These are phyloP conservation scores for Stylonectria norvegica DNA, from an alignment of 2,329 filamentous ascomycete species.

Conservation along the genomic window DNA sequence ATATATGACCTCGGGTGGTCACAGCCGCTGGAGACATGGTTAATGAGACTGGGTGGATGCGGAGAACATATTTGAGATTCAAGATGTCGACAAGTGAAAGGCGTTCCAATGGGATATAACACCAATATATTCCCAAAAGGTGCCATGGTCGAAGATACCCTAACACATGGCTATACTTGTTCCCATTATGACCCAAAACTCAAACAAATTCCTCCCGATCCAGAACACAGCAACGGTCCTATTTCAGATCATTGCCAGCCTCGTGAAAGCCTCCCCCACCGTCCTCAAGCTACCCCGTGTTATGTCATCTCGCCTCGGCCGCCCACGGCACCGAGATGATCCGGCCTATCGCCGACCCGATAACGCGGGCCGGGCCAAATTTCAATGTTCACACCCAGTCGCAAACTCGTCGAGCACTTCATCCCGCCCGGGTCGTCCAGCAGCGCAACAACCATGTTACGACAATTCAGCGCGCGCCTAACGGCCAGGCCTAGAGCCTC, in stretches of 20 bases:
- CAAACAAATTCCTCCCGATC: too few relatives aligned
- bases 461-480: slow-evolving; percentile 34
- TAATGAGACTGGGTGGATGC: not conserved
- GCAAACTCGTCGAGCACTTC: slow-evolving; percentile 19
- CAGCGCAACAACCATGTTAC: slow-evolving; percentile 30
- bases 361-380: slow-evolving; percentile 21
- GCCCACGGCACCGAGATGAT: slow-evolving; percentile 27
- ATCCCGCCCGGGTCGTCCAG: slow-evolving; percentile 3
- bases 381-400: slow-evolving; percentile 21
- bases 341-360: slow-evolving; percentile 28
- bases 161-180: too few relatives aligned
- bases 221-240: too few relatives aligned
- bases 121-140: too few relatives aligned
- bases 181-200: too few relatives aligned
- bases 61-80: too few relatives aligned
- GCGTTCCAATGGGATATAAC: too few relatives aligned
- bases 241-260: slow-evolving; percentile 3
- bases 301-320: slow-evolving; percentile 18
- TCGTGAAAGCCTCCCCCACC: not conserved
- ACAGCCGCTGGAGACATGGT: not conserved
- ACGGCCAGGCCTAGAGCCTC: slow-evolving; percentile 25
- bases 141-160: too few relatives aligned
- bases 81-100: too few relatives aligned
- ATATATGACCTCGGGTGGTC: not conserved
- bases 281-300: not conserved